phyloP scores from a whole-genome alignment of 139 green algal genomes.

The Volvox africanus region DNA sequence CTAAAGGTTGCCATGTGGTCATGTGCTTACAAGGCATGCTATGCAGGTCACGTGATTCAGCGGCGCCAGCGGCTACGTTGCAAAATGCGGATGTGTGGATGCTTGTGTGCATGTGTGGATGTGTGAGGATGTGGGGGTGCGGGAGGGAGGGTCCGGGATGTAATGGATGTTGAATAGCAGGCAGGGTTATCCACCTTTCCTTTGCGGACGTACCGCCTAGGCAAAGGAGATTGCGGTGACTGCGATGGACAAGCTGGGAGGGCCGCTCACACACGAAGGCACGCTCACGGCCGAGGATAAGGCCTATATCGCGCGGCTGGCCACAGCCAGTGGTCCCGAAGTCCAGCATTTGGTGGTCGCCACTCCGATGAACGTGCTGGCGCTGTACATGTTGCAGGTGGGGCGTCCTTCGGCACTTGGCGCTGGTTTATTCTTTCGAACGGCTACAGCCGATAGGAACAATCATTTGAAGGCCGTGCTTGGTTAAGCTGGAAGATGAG shows the following conservation, averaged over 20 bases:
- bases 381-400: constrained; percentile 23
- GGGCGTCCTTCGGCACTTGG: too few species aligned
- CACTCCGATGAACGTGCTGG: background rate
- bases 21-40: too few species aligned
- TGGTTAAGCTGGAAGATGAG: too few species aligned
- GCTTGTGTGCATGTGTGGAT: background rate
- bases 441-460: too few species aligned
- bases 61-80: too few species aligned
- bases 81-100: background rate
- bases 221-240: background rate
- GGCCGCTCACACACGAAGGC: background rate
- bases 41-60: too few species aligned
- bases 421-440: too few species aligned
- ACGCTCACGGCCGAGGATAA: background rate
- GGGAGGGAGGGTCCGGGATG: too few species aligned
- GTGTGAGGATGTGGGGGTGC: too few species aligned
- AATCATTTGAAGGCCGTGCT: too few species aligned
- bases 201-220: background rate
- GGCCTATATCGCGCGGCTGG: background rate
- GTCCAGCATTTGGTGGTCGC: background rate
- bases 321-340: background rate
- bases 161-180: too few species aligned
- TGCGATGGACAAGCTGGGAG: background rate
- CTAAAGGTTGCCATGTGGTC: too few species aligned
- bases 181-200: background rate